Conservation (phyloP, 2,329 filamentous ascomycete species). For the Botrytis pseudocinerea region DNA sequence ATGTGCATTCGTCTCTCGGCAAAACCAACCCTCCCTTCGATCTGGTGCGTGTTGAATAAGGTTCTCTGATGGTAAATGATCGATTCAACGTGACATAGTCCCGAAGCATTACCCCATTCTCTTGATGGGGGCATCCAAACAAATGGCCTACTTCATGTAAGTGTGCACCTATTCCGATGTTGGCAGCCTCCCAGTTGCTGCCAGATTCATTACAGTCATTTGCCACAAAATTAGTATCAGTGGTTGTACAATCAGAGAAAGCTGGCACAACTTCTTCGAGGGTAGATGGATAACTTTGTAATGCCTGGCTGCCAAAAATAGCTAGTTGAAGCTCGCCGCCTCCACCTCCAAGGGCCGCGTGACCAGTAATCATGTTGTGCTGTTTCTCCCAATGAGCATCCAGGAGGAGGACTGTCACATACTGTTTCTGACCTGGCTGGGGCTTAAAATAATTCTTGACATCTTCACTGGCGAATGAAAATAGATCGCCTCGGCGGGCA, state of each 20-base stretch:
- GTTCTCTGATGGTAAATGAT: conserved; percentile 77
- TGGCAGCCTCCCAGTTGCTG: conserved; percentile 93
- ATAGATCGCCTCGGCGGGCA: conserved; percentile 71
- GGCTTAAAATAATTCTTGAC: conserved; percentile 76
- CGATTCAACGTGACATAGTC: conserved; percentile 86
- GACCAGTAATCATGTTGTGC: conserved; percentile 70
- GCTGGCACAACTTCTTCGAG: conserved; percentile 89
- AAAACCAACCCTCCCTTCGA: conserved; percentile 75
- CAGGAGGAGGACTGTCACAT: conserved; percentile 82
- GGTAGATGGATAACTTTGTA: conserved; percentile 86
- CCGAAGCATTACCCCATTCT: conserved; percentile 86
- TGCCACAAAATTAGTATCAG: conserved; percentile 75
- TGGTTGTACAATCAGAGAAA: conserved; percentile 87
- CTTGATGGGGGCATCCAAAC: conserved; percentile 87
- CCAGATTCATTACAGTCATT: conserved; percentile 87
- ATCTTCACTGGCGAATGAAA: conserved; percentile 73
- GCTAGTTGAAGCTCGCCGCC: conserved; percentile 76
- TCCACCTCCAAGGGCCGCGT: conserved; percentile 80
- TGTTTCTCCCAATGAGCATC: conserved; percentile 85
- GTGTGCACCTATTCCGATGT: conserved; percentile 90
- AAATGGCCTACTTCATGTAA: conserved; percentile 88
- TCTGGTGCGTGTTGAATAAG: conserved; percentile 84
- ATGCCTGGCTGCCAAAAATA: conserved; percentile 87
- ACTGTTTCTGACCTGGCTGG: conserved; percentile 75
- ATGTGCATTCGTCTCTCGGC: conserved; percentile 80